Base-by-base conservation (phyloP, 441 rosid genomes). In the Mallotus japonicus region DNA sequence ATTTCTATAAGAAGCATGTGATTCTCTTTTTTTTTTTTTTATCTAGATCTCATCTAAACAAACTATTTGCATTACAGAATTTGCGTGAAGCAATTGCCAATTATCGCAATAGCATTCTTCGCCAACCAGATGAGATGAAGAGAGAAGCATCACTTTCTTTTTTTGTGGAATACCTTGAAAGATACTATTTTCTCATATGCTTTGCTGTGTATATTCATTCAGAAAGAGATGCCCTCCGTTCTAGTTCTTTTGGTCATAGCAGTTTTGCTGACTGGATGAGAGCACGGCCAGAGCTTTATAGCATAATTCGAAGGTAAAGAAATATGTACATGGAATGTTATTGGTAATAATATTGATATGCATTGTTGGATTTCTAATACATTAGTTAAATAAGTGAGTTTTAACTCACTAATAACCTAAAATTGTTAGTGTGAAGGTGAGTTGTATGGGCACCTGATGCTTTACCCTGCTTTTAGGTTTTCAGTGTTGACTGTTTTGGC, bases 61-160 rank as follows among this genome's bases (percentile, higher is more conserved):
- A 83, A 28, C 55, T 67, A 40, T 84, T 42, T 73, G 75, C 70
- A 86, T 78, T 72, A 72, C 96, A 96, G 99, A 96, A 96, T 78
- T 82, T 96, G 82, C 92, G 99, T 46, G 99, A 96, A 84, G 99
- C 97, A 62, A 96, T 96, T 76, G 97, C 90, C 76, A 85, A 86
- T 76, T 92, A 96, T 78, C 96, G 97, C 73, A 96, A 85, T 80
- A 93, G 88, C 81, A 96, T 93, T 85, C 89, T 89, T 81, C 97
- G 89, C 69, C 97, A 96, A 80, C 89, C 97, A n/a, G 99, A 96
- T 89, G 99, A 96, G 85, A 92, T 88, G 98, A 93, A 92, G 92
- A 92, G 98, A 84, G 98, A 87, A 84, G 92, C 97, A 58, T 91
- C 87, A 63, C 98, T 96, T 78, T 96, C 97, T 19, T 89, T 91